A percentile compares a stretch with the other conserved stretches of the same genome.
phyloP scores from a whole-genome alignment of 2,329 filamentous ascomycete species.

The Taxawa tesnikishii region DNA sequence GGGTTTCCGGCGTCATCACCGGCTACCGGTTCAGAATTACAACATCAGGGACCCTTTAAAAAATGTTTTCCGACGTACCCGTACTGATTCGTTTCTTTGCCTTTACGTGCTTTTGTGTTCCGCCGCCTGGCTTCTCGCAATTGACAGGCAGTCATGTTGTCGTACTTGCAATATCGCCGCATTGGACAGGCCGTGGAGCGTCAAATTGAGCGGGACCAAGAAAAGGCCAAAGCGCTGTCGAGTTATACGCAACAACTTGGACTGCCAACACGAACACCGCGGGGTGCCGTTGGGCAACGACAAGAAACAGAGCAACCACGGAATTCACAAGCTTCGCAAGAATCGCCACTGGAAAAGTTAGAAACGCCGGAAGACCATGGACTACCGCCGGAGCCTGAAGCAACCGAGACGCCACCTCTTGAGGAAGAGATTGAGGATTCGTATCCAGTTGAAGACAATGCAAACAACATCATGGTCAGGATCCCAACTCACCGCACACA shows the following conservation, averaged over 20 bases:
- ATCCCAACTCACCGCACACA: constrained; percentile 6
- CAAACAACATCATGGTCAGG: constrained; percentile 2
- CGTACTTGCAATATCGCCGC: constrained; percentile 4
- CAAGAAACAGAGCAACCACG: neutral
- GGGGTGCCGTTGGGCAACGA: no score
- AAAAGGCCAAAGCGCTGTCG: constrained; percentile 2
- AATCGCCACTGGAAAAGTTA: constrained; percentile 2
- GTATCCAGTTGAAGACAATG: constrained; percentile 1
- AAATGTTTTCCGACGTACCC: no score
- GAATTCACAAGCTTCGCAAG: no score
- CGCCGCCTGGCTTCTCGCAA: no score
- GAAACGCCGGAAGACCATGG: neutral
- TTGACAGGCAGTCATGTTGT: constrained; percentile 6
- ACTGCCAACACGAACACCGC: no score
- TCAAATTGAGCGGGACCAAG: constrained; percentile 1
- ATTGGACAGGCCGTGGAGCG: constrained; percentile 3
- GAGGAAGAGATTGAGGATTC: neutral
- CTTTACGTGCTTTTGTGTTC: no score
- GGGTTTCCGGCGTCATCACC: no score
- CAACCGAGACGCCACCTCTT: constrained; percentile 3
- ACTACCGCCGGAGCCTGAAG: constrained; percentile 4
- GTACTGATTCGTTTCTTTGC: no score
- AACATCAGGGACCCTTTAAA: no score
- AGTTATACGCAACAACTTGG: constrained; percentile 4
- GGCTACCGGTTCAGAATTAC: no score